A percentile compares a stretch with the other conserved stretches of the same genome.
These are phyloP conservation scores for Meira miltonrushii DNA, from an alignment of 1,284 basidiomycete genomes.

Conservation along the genomic window DNA sequence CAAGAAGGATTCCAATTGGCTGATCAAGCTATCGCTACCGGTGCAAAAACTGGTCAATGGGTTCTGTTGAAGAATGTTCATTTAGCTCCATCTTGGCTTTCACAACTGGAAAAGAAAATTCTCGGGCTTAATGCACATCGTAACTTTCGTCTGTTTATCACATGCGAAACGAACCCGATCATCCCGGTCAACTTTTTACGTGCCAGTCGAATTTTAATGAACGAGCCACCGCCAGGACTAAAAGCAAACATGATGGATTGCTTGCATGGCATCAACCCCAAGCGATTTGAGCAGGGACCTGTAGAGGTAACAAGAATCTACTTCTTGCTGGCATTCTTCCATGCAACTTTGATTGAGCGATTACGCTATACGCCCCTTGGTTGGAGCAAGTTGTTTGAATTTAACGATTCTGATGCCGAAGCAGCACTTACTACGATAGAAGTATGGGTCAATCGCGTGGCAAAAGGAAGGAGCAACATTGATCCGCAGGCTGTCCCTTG, in stretches of 20 bases:
- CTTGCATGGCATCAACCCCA: constrained; percentile 31
- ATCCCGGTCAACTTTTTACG: constrained; percentile 48
- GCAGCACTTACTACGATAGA: constrained; percentile 48
- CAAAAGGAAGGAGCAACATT: constrained; percentile 39
- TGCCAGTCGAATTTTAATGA: constrained; percentile 46
- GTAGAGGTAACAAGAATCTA: constrained; percentile 44
- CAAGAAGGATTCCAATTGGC: constrained; percentile 46
- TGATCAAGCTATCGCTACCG: constrained; percentile 45
- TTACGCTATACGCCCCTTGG: constrained; percentile 48
- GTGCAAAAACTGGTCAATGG: constrained; percentile 44
- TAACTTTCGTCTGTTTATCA: constrained; percentile 48
- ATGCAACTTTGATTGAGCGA: constrained; percentile 46
- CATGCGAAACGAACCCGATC: constrained; percentile 47
- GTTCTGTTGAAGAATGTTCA: constrained; percentile 51
- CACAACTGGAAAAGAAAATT: constrained; percentile 48
- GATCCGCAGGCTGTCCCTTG: constrained; percentile 47
- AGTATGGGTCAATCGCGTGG: constrained; percentile 38
- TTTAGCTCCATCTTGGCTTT: constrained; percentile 46
- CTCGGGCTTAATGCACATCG: constrained; percentile 38
- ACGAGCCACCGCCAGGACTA: constrained; percentile 50
- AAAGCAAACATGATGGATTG: constrained; percentile 47
- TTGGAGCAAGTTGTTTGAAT: constrained; percentile 49
- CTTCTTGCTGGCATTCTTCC: constrained; percentile 48
- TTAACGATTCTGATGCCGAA: constrained; percentile 49
- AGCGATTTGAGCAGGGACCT: constrained; percentile 37